These are phyloP conservation scores for Amanita thiersii DNA, from an alignment of 768 basidiomycete genomes.

Conservation along the genomic window DNA sequence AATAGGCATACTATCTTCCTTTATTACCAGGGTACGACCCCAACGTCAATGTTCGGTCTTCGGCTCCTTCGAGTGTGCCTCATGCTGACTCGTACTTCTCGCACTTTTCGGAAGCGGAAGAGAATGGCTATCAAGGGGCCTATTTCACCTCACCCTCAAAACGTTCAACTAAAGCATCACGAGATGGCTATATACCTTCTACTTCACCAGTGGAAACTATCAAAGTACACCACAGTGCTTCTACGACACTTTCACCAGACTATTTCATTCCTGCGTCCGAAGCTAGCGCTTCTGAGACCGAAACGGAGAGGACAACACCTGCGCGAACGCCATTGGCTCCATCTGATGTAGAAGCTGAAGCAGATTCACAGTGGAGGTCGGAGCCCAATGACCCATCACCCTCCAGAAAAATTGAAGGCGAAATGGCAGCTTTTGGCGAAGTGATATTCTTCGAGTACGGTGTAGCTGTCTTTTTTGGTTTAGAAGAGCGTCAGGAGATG, in stretches of 20 bases:
- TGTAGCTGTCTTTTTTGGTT: conserved; percentile 88
- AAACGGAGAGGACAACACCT: conserved; percentile 2
- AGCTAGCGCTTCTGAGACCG: conserved; percentile 2
- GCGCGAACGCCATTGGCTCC: background rate
- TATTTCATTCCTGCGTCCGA: background rate
- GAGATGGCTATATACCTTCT: conserved; percentile 61
- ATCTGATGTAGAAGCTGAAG: background rate
- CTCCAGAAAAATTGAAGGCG: conserved; percentile 26
- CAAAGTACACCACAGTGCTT: conserved; percentile 10
- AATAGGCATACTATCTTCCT: conserved; percentile 85
- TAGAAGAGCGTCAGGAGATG: conserved; percentile 70
- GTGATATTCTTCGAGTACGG: conserved; percentile 82
- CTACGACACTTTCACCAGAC: background rate
- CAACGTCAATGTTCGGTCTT: conserved; percentile 79
- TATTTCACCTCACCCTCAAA: conserved; percentile 51
- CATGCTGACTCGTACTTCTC: conserved; percentile 53
- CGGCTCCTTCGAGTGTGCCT: conserved; percentile 45
- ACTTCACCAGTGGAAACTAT: conserved; percentile 33
- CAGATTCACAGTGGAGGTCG: conserved; percentile 1
- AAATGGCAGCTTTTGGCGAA: conserved; percentile 62
- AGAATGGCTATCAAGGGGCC: conserved; percentile 80
- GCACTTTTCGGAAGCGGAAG: conserved; percentile 80
- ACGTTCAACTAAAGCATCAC: conserved; percentile 23
- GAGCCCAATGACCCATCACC: conserved; percentile 10
- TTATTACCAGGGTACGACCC: conserved; percentile 88